Evolutionary conservation across 768 basidiomycete genomes (phyloP), one percentile per base, ranked within the genome.

Genomic region (Gloeopeniophorella convolvens): DNA sequence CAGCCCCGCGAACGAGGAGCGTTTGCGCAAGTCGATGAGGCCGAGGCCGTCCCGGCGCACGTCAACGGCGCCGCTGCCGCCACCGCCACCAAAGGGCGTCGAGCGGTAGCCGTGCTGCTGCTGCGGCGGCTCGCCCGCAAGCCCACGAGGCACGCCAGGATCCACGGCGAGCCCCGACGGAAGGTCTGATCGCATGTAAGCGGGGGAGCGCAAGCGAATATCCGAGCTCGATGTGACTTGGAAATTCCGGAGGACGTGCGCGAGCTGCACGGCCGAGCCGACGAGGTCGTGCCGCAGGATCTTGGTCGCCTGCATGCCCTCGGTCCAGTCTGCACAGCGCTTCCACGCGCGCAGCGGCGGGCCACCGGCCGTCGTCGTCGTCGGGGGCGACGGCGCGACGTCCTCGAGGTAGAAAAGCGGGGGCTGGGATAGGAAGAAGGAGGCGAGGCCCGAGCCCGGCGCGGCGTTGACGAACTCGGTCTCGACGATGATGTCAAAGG

Each of bases 311-410:
- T 87, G 84, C 45, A 73, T 73, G 39, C 75, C 79, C 63, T 87
- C 83, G 0, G 85, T 89, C 86, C 86, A 89, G 60, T 89, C 85
- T 13, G 72, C 68, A 60, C 80, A 84, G 34, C 71, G 68, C 58
- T 78, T 79, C 85, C 85, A 89, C 11, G 70, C 58, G 23, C 73
- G 73, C 0, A 62, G 42, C 18, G 65, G 52, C 4, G 65, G 50
- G n/a, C 67, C 67, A 34, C 66, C 63, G 15, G 62, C 48, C n/a
- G n/a, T n/a, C n/a, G n/a, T n/a, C n/a, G n/a, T n/a, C n/a, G n/a
- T n/a, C n/a, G n/a, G n/a, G 10, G 57, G 57, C 10, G 69, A 62
- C 5, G 66, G 59, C 2, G 64, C 57, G 10, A 70, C 56, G 37
- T 71, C 70, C 61, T 88, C 82, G 50, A 84, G 64, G 61, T 76